phyloP scores from a whole-genome alignment of 495 filamentous ascomycete genomes.

The Lentithecium fluviatile region DNA sequence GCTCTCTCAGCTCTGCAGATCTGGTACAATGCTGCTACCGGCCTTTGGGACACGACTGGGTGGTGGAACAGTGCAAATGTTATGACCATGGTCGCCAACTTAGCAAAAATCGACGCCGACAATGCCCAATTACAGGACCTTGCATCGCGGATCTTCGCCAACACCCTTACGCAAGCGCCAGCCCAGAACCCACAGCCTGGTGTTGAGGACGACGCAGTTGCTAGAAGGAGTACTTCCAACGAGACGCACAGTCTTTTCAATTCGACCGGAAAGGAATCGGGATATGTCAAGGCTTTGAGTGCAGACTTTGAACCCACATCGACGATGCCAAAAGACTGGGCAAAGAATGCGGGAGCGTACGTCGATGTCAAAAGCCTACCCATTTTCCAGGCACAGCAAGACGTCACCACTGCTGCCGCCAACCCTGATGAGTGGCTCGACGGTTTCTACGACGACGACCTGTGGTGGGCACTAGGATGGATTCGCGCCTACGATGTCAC shows the following conservation, averaged over 20 bases:
- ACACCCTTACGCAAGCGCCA: constrained; percentile 41
- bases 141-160: constrained; percentile 40
- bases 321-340: constrained; percentile 12
- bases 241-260: not conserved
- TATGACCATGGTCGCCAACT: constrained; percentile 62
- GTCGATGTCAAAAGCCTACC: constrained; percentile 9
- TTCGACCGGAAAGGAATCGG: not conserved
- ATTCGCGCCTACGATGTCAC: constrained; percentile 40
- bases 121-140: constrained; percentile 19
- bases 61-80: constrained; percentile 81
- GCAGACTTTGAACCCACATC: constrained; percentile 4
- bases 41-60: constrained; percentile 63
- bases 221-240: not conserved
- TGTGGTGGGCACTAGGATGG: constrained; percentile 43
- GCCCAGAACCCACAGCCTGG: constrained; percentile 36
- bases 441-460: constrained; percentile 44
- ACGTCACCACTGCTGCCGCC: constrained; percentile 5
- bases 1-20: constrained; percentile 49
- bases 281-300: constrained; percentile 9
- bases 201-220: constrained; percentile 2
- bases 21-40: constrained; percentile 62
- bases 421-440: constrained; percentile 35
- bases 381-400: not conserved
- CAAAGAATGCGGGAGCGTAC: not conserved
- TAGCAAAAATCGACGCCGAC: constrained; percentile 50